A percentile compares a stretch with the other conserved stretches of the same genome.
Conservation (phyloP, 2,329 filamentous ascomycete genomes). For the Pseudocercospora cruenta region DNA sequence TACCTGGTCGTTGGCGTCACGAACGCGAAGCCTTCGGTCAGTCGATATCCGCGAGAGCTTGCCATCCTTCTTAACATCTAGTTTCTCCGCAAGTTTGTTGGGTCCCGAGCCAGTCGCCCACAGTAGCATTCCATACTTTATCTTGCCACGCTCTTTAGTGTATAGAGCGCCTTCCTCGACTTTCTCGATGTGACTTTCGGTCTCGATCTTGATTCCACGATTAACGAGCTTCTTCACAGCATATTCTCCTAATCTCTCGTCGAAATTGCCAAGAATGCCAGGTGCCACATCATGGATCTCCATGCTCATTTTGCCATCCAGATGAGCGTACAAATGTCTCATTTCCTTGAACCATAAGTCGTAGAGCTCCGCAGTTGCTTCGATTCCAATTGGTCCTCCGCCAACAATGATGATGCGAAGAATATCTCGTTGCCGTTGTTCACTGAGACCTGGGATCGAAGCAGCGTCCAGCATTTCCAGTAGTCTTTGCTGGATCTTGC, state of each 20-base stretch:
- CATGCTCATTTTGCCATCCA: slow-evolving; percentile 45
- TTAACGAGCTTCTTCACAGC: slow-evolving; percentile 43
- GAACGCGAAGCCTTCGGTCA: slow-evolving; percentile 39
- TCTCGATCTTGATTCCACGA: slow-evolving; percentile 45
- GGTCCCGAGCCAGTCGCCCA: slow-evolving; percentile 47
- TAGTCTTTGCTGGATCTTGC: slow-evolving; percentile 41
- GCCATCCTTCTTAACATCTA: slow-evolving; percentile 41
- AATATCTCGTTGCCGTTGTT: slow-evolving; percentile 38
- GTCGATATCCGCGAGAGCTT: slow-evolving; percentile 43
- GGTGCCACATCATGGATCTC: slow-evolving; percentile 52
- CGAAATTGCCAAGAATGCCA: slow-evolving; percentile 47
- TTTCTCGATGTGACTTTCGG: slow-evolving; percentile 42
- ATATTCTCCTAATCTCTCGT: slow-evolving; percentile 47
- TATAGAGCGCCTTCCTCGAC: slow-evolving; percentile 42
- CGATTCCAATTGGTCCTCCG: slow-evolving; percentile 49
- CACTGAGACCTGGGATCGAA: slow-evolving; percentile 36
- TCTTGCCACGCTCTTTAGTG: slow-evolving; percentile 42
- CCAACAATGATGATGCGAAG: slow-evolving; percentile 47
- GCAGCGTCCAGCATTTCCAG: slow-evolving; percentile 45
- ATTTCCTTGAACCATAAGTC: slow-evolving; percentile 48
- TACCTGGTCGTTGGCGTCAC: slow-evolving; percentile 30
- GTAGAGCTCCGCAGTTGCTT: slow-evolving; percentile 49
- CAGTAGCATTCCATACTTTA: slow-evolving; percentile 44
- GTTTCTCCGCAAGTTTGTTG: slow-evolving; percentile 39
- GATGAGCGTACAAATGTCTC: slow-evolving; percentile 45